Evolutionary conservation across 345 rosid species (phyloP).

Genomic region (Dipteronia sinensis): DNA sequence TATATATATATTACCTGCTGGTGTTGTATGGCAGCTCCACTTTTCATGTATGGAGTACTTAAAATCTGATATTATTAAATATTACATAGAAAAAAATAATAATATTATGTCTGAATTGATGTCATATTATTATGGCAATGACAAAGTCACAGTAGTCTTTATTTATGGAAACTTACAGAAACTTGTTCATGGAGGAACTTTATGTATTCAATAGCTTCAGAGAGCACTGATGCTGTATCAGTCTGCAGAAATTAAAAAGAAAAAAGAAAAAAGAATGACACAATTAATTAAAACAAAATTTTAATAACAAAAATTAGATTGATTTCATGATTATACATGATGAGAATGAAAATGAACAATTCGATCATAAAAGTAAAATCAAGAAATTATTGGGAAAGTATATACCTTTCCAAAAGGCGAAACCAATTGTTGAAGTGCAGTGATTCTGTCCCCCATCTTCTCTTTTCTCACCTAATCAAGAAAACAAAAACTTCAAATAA

Average conservation of each 20-base stretch:
- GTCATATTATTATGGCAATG: conserved; percentile 9
- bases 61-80: conserved; percentile 52
- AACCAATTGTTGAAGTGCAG: conserved; percentile 99
- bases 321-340: not conserved
- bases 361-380: conserved; percentile 17
- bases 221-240: conserved; percentile 99
- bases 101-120: not conserved
- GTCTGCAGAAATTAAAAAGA: conserved; percentile 53
- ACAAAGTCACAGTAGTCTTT: not conserved
- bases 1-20: conserved; percentile 70
- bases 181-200: conserved; percentile 96
- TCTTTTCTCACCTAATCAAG: conserved; percentile 84
- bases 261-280: not conserved
- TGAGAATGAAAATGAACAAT: conserved; percentile 24
- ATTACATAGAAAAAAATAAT: not conserved
- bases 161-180: conserved; percentile 56
- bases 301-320: not conserved
- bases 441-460: conserved; percentile 99
- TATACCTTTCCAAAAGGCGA: conserved; percentile 99
- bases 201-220: conserved; percentile 97
- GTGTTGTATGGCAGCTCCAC: conserved; percentile 77
- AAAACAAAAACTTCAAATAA: conserved; percentile 21
- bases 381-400: conserved; percentile 14
- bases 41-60: conserved; percentile 93
- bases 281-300: not conserved